Evolutionary conservation across 129 eudicot species (phyloP).

Genomic region (Kitagawia praeruptora): DNA sequence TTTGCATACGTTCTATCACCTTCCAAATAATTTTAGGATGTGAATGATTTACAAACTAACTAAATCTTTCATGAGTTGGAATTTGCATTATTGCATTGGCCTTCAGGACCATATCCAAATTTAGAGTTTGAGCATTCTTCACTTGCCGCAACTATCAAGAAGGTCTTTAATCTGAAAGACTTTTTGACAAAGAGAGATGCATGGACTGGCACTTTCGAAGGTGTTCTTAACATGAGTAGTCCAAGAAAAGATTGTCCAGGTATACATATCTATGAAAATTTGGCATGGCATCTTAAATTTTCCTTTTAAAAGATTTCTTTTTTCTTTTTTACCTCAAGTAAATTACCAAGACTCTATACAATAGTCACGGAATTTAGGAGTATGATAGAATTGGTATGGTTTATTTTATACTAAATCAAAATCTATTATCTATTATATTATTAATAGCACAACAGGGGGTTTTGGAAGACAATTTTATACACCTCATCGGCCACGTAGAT

Average conservation of each 20-base stretch:
- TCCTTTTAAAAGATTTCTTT: not conserved
- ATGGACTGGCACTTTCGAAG: conserved; percentile 66
- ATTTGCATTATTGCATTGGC: conserved; percentile 41
- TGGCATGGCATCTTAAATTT: not conserved
- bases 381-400: no score
- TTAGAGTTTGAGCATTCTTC: conserved; percentile 58
- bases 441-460: no score
- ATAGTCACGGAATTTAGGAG: no score
- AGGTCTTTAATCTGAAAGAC: conserved; percentile 43
- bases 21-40: no score
- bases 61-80: not conserved
- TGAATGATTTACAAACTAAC: not conserved
- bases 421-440: no score
- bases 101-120: conserved; percentile 51
- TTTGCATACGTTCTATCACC: no score
- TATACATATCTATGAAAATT: not conserved
- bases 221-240: conserved; percentile 24
- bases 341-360: not conserved
- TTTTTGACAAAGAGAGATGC: conserved; percentile 48
- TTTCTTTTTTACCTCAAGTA: not conserved
- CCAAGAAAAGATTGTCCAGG: conserved; percentile 60
- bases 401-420: not conserved
- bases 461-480: no score
- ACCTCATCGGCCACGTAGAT: no score
- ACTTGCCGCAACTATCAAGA: conserved; percentile 48